These are phyloP conservation scores for Leucogyrophana mollusca DNA, from an alignment of 768 basidiomycete genomes.

Conservation along the genomic window DNA sequence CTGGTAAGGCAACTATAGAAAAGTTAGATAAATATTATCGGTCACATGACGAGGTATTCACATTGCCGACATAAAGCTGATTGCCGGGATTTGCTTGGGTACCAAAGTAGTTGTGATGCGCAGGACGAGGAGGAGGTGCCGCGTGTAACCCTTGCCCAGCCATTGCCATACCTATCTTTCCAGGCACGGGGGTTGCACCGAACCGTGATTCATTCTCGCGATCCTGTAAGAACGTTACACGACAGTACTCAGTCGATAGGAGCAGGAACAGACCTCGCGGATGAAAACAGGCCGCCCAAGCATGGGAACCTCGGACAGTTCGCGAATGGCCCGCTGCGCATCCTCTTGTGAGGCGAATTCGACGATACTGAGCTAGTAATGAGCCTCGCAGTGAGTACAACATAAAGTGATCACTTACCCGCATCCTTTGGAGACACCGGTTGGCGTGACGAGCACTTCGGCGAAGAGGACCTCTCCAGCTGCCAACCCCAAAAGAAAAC, in stretches of 20 bases:
- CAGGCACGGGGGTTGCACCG: conserved; percentile 92
- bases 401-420: conserved; percentile 59
- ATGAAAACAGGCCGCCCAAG: conserved; percentile 95
- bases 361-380: conserved; percentile 68
- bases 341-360: conserved; percentile 92
- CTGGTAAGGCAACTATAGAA: conserved; percentile 80
- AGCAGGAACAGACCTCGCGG: conserved; percentile 68
- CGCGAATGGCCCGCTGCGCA: conserved; percentile 83
- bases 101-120: conserved; percentile 73
- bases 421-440: conserved; percentile 97
- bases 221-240: conserved; percentile 54
- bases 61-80: conserved; percentile 91
- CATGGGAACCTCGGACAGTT: conserved; percentile 86
- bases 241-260: background rate
- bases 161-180: conserved; percentile 95
- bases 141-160: conserved; percentile 85
- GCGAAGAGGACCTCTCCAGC: conserved; percentile 99
- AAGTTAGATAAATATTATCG: conserved; percentile 4
- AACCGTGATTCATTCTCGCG: conserved; percentile 96
- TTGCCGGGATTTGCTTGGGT: conserved; percentile 69
- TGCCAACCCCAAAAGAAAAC: conserved; percentile 87
- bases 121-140: conserved; percentile 78
- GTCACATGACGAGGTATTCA: conserved; percentile 25
- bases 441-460: conserved; percentile 97
- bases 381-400: background rate